Percentiles rank a stretch among this genome's conserved stretches.
Evolutionary conservation across 2,329 filamentous ascomycete species (phyloP).

Genomic region (Colletotrichum gloeosporioides): DNA sequence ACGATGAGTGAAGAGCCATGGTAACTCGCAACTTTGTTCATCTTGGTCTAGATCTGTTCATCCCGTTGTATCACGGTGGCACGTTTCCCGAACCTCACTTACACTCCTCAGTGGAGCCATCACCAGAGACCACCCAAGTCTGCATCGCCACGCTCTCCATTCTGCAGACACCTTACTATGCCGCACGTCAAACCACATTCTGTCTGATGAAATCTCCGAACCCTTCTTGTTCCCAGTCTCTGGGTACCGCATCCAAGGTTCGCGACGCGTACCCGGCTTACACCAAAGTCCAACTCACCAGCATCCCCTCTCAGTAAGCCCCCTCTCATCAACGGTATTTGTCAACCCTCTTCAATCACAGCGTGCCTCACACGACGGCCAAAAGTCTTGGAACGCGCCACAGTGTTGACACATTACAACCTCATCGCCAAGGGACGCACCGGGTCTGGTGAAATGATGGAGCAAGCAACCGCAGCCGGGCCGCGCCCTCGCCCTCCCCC

Average conservation of each 20-base stretch:
- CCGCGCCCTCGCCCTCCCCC: not conserved
- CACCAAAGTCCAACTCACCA: not conserved
- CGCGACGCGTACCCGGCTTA: not conserved
- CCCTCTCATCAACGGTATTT: not conserved
- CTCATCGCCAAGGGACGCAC: not conserved
- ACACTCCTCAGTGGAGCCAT: not conserved
- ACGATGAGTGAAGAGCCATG: not conserved
- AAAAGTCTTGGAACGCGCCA: not conserved
- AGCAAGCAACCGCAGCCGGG: not conserved
- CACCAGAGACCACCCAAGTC: fast-evolving
- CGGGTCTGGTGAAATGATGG: not conserved
- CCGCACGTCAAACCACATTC: not conserved
- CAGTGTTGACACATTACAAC: not conserved
- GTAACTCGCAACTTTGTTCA: not conserved
- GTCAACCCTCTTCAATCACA: not conserved
- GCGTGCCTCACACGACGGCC: not conserved
- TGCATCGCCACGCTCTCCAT: not conserved
- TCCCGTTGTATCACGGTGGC: not conserved
- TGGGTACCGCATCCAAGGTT: not conserved
- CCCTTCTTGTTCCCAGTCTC: not conserved
- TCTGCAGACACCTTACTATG: not conserved
- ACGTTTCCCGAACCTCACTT: not conserved
- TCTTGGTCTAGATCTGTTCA: not conserved
- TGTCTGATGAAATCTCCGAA: not conserved
- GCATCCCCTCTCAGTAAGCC: not conserved